These are phyloP conservation scores for Alternaria viburni DNA, from an alignment of 2,329 filamentous ascomycete species.

Conservation along the genomic window DNA sequence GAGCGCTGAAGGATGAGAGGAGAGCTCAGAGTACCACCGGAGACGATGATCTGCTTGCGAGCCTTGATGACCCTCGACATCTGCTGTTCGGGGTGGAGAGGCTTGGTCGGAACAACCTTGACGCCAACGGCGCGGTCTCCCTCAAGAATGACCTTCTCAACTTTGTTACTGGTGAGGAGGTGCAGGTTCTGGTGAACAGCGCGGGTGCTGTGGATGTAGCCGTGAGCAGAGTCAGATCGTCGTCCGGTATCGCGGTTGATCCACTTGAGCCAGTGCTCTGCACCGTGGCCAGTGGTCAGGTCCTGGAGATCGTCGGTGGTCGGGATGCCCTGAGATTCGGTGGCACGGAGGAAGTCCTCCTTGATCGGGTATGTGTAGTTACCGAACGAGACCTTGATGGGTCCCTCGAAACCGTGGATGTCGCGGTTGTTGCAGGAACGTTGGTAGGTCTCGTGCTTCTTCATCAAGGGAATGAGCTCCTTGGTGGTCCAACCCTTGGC, in stretches of 20 bases:
- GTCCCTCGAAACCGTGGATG: constrained; percentile 77
- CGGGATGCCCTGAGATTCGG: constrained; percentile 76
- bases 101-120: constrained; percentile 73
- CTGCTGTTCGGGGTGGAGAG: constrained; percentile 61
- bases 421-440: constrained; percentile 61
- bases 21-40: constrained; percentile 74
- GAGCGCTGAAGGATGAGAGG: constrained; percentile 78
- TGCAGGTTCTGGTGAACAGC: constrained; percentile 74
- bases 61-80: constrained; percentile 67
- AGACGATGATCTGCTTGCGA: constrained; percentile 76
- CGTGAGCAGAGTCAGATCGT: constrained; percentile 77
- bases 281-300: constrained; percentile 69
- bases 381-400: constrained; percentile 80
- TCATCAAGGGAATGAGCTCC: constrained; percentile 77
- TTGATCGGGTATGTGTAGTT: constrained; percentile 84
- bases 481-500: constrained; percentile 80
- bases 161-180: constrained; percentile 76
- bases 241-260: constrained; percentile 75
- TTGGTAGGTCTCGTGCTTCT: constrained; percentile 81
- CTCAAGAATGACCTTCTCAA: constrained; percentile 77
- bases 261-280: constrained; percentile 86
- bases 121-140: constrained; percentile 75
- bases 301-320: constrained; percentile 79
- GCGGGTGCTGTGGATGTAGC: constrained; percentile 78
- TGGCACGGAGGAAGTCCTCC: constrained; percentile 77